These are phyloP conservation scores for Hydrangea macrophylla DNA, from an alignment of 148 eudicot species.

Conservation along the genomic window DNA sequence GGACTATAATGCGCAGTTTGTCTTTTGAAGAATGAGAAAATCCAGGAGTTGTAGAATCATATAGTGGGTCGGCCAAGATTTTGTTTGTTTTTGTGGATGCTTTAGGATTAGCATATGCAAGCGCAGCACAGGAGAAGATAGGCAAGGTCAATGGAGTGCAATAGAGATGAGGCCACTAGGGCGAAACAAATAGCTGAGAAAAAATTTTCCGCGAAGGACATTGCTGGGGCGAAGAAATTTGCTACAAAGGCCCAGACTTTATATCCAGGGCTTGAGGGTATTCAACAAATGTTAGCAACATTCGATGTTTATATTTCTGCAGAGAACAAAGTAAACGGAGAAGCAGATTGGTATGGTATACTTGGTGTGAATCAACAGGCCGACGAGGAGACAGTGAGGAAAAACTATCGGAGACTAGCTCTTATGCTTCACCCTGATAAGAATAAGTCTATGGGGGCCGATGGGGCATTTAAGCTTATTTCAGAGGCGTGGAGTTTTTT, in stretches of 20 bases:
- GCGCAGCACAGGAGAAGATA: not conserved
- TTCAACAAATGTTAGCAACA: slow-evolving; percentile 27
- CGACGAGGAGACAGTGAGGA: slow-evolving; percentile 37
- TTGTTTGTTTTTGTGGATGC: not conserved
- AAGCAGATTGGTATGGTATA: slow-evolving; percentile 26
- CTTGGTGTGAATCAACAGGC: slow-evolving; percentile 25
- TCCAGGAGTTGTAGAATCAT: not conserved
- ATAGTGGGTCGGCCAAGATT: not conserved
- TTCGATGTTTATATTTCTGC: slow-evolving; percentile 25
- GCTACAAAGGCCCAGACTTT: slow-evolving; percentile 28
- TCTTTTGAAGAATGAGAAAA: not conserved
- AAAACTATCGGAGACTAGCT: slow-evolving; percentile 76
- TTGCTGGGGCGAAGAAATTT: slow-evolving; percentile 23
- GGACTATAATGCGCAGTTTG: not conserved
- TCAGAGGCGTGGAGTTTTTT: slow-evolving; percentile 86
- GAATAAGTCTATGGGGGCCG: slow-evolving; percentile 80
- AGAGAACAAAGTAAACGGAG: slow-evolving; percentile 21
- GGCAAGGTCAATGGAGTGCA: slow-evolving; percentile 25
- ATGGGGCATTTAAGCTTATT: slow-evolving; percentile 76
- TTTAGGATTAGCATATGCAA: not conserved
- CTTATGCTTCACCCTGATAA: slow-evolving; percentile 92
- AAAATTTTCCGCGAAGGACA: slow-evolving; percentile 22
- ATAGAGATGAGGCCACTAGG: slow-evolving; percentile 26
- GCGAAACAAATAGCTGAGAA: slow-evolving; percentile 31
- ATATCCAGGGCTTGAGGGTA: slow-evolving; percentile 29